Evolutionary conservation across 441 rosid species (phyloP).

Genomic region (Gossypium aridum): DNA sequence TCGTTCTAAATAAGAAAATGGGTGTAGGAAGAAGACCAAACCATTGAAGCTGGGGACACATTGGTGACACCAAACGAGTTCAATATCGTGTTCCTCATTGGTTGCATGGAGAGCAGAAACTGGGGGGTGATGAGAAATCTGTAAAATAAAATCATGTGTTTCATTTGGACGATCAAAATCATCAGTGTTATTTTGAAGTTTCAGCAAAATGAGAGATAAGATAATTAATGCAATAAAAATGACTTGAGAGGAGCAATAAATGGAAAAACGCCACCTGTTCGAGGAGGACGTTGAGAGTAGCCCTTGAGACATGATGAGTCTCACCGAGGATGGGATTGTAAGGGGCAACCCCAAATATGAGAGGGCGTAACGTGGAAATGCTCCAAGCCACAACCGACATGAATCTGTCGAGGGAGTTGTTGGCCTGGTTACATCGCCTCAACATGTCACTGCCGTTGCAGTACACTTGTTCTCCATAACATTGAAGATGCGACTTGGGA

Average conservation of each 20-base stretch:
- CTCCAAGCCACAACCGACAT: conserved; percentile 54
- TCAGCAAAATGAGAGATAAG: no score
- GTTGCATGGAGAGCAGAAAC: conserved; percentile 80
- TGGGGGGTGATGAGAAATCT: conserved; percentile 93
- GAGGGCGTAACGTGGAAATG: conserved; percentile 55
- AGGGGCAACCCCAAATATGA: conserved; percentile 60
- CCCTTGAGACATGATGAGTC: conserved; percentile 76
- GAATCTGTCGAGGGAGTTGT: conserved; percentile 47
- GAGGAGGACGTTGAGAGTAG: conserved; percentile 48
- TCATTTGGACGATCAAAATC: neutral
- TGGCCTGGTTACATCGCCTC: conserved; percentile 31
- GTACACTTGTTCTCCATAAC: conserved; percentile 59
- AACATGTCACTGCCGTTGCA: conserved; percentile 37
- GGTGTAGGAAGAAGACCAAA: neutral
- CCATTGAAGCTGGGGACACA: conserved; percentile 66
- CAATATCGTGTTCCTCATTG: conserved; percentile 46
- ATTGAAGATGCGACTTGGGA: conserved; percentile 86
- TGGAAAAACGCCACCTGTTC: conserved; percentile 45
- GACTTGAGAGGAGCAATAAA: neutral
- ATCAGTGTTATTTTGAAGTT: no score
- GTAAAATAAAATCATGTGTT: neutral
- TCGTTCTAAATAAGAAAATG: neutral
- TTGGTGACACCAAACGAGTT: conserved; percentile 58
- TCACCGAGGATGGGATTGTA: conserved; percentile 80
- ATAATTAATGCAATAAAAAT: neutral